Conservation (phyloP, 768 basidiomycete species). For the Rhodotorula taiwanensis region DNA sequence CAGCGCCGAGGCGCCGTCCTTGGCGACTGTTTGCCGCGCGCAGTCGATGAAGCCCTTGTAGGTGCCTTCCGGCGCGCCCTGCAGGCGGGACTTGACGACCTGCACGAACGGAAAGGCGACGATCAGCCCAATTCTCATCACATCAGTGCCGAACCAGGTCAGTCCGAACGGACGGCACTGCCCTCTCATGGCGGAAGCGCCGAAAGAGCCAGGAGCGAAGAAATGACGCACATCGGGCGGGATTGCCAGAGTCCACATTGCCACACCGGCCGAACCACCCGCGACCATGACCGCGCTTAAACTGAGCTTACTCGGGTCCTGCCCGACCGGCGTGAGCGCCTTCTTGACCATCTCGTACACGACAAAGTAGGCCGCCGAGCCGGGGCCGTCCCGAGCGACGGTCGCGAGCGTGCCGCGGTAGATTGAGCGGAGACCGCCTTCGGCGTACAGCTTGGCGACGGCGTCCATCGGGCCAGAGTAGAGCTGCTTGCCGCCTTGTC, state of each 20-base stretch:
- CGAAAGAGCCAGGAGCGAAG: neutral
- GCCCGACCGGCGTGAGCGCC: slow-evolving; percentile 67
- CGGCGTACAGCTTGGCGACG: slow-evolving; percentile 77
- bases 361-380: slow-evolving; percentile 93
- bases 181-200: no score
- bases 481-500: slow-evolving; percentile 66
- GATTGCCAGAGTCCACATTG: slow-evolving; percentile 97
- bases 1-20: slow-evolving; percentile 70
- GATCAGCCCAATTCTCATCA: no score
- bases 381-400: slow-evolving; percentile 87
- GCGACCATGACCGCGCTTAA: slow-evolving; percentile 80
- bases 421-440: slow-evolving; percentile 85
- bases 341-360: slow-evolving; percentile 93
- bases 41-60: slow-evolving; percentile 93
- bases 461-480: slow-evolving; percentile 93
- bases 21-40: slow-evolving; percentile 78
- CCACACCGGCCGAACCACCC: slow-evolving; percentile 88
- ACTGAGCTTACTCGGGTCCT: slow-evolving; percentile 72
- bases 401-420: slow-evolving; percentile 93
- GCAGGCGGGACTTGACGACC: slow-evolving; percentile 92
- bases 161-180: no score
- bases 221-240: slow-evolving; percentile 77
- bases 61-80: slow-evolving; percentile 95
- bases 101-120: slow-evolving; percentile 43
- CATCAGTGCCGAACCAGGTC: no score